Evolutionary conservation across 1,139 yeast genomes (phyloP).

Genomic region (Protomyces macrosporus): DNA sequence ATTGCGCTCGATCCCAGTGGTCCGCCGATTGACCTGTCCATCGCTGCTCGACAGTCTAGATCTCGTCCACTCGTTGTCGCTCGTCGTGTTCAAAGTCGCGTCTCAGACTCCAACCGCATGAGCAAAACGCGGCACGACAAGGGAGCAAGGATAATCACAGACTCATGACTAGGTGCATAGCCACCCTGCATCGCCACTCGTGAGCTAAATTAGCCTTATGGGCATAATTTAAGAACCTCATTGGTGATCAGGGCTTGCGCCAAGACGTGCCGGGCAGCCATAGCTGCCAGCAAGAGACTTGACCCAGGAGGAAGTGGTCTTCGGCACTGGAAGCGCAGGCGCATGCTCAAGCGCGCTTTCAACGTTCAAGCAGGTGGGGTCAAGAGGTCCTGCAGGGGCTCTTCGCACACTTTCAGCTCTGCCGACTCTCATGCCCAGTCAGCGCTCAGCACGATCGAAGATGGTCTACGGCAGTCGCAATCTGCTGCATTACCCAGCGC

Average conservation of each 20-base stretch:
- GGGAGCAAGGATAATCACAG: too few relatives aligned
- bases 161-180: neutral
- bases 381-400: constrained; percentile 24
- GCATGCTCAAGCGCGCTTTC: constrained; percentile 8
- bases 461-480: neutral
- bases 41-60: too few relatives aligned
- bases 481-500: constrained; percentile 5
- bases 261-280: neutral
- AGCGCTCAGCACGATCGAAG: neutral
- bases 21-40: too few relatives aligned
- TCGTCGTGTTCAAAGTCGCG: too few relatives aligned
- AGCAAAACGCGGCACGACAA: too few relatives aligned
- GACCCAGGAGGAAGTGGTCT: constrained; percentile 9
- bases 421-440: constrained; percentile 3
- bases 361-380: constrained; percentile 10
- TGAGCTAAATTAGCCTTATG: neutral
- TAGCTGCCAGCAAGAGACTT: neutral
- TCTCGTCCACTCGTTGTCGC: too few relatives aligned
- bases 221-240: constrained; percentile 9
- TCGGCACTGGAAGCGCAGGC: constrained; percentile 22
- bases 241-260: neutral
- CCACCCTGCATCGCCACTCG: neutral
- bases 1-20: too few relatives aligned
- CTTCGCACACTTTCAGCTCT: constrained; percentile 17
- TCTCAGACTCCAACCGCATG: too few relatives aligned